Evolutionary conservation across 1,284 basidiomycete genomes (phyloP), one percentile per base, ranked within the genome.

Genomic region (Lentinus polychrous): DNA sequence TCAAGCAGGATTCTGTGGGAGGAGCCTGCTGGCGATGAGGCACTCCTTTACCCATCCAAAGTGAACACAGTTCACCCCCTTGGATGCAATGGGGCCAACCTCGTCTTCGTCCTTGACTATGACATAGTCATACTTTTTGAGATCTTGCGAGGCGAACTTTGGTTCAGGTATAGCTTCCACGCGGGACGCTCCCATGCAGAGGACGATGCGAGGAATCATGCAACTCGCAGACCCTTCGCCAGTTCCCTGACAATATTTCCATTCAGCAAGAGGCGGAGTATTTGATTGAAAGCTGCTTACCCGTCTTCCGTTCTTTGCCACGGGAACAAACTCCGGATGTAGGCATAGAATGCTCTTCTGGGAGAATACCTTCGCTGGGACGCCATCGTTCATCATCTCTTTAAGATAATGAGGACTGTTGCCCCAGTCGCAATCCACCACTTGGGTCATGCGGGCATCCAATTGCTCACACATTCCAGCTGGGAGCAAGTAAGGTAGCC

Each of bases 41-140:
- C 86, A 89, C 45, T 90, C 79, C 64, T 93, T 94, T 41, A 94
- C 76, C 90, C 90, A 93, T 18, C 64, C 61, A 60, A 86, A 78
- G 49, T 75, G 67, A 4, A 78, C 76, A 27, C 71, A 62, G 20
- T 62, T 62, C 24, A 56, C 67, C 5, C 57, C 61, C 40, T 60
- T 58, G 7, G 63, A 53, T 32, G 64, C 54, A 36, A 66, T 57
- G 12, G 60, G 58, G 2, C 62, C 53, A 8, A 63, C 53, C 3
- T 67, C 59, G 2, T 59, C 46, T 14, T 64, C 60, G 39, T 84
- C 77, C 52, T 79, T 79, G 52, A 86, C 71, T 40, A 93, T 68
- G 37, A 92, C 66, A 54, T 81, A 83, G 62, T 91, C 79, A 62
- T 73, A 83, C 1, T 57, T 48, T n/a, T 57, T 14, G 40, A 75